Percentiles rank a stretch among this genome's conserved stretches.
Evolutionary conservation across 768 basidiomycete species (phyloP).

Genomic region (Cubamyces lactineus): DNA sequence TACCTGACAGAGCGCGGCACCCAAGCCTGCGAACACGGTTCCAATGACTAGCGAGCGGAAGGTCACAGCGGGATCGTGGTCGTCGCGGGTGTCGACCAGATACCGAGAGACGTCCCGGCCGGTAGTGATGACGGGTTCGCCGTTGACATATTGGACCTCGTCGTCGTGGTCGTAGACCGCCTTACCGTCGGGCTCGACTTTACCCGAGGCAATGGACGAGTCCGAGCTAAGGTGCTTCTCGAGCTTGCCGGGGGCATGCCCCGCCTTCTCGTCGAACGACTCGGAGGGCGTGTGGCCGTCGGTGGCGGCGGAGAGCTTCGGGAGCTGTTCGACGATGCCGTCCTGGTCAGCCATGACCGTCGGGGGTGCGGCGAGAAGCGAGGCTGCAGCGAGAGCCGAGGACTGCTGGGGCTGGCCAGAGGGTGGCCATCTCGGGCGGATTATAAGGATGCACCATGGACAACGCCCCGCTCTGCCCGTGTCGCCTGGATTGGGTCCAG

Average conservation of each 20-base stretch:
- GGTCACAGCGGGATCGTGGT: constrained; percentile 57
- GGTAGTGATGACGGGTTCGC: constrained; percentile 35
- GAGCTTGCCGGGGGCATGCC: constrained; percentile 5
- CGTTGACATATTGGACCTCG: constrained; percentile 26
- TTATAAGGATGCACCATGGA: background rate
- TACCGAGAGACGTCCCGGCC: constrained; percentile 57
- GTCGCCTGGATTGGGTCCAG: background rate
- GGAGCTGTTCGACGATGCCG: constrained; percentile 19
- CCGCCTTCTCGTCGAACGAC: constrained; percentile 23
- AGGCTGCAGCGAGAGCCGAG: constrained; percentile 2
- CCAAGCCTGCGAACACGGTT: constrained; percentile 58
- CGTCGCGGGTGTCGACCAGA: constrained; percentile 60
- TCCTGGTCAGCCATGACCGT: constrained; percentile 10
- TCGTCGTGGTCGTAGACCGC: constrained; percentile 16
- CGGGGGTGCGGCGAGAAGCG: constrained; percentile 8
- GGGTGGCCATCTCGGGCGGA: background rate
- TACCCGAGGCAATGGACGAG: constrained; percentile 13
- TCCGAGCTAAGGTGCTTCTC: constrained; percentile 16
- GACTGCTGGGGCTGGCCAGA: constrained; percentile 10
- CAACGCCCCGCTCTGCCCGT: background rate
- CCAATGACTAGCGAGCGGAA: constrained; percentile 60
- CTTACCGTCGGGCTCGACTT: background rate
- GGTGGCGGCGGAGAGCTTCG: constrained; percentile 13
- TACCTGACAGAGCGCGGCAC: constrained; percentile 61
- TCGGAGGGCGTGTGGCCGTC: background rate